Evolutionary conservation across 139 green algal genomes (phyloP).

Genomic region (Micractinium conductrix): DNA sequence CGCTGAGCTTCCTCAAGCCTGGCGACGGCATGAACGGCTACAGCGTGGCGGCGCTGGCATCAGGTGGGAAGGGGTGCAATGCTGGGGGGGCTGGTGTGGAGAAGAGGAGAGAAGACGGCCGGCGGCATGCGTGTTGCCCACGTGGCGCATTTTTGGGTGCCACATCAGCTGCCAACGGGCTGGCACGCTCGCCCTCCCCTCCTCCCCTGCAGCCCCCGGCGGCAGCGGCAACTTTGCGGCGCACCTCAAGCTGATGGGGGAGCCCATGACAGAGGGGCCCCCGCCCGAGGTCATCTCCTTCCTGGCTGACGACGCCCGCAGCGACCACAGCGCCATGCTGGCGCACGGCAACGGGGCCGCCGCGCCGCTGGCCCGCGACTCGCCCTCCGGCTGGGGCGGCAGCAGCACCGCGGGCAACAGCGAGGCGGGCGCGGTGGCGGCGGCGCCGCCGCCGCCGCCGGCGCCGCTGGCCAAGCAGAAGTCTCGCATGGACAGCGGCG

Average conservation of each 20-base stretch:
- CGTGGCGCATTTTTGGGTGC: too few relatives aligned
- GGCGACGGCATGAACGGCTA: not conserved
- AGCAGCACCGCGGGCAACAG: not conserved
- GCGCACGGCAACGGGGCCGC: not conserved
- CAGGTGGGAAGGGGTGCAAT: not conserved
- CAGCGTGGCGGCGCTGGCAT: conserved; percentile 1
- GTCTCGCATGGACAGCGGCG: conserved; percentile 20
- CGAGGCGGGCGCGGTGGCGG: not conserved
- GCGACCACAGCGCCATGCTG: conserved; percentile 9
- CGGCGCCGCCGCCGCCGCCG: not conserved
- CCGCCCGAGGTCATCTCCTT: conserved; percentile 27
- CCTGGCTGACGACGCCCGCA: conserved; percentile 3
- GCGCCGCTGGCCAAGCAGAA: conserved; percentile 5
- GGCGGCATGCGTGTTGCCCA: not conserved
- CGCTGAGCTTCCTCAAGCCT: conserved; percentile 1
- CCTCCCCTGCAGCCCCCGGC: not conserved
- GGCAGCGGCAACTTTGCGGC: not conserved
- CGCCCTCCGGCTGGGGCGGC: not conserved
- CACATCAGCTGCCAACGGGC: too few relatives aligned
- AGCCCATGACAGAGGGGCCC: conserved; percentile 11
- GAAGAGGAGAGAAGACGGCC: not conserved
- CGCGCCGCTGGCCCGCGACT: not conserved
- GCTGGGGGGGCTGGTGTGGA: not conserved
- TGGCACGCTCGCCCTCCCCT: not conserved
- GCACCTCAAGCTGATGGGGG: not conserved